Base-by-base conservation (phyloP, 2,329 filamentous ascomycete genomes). In the Beauveria rudraprayagi region DNA sequence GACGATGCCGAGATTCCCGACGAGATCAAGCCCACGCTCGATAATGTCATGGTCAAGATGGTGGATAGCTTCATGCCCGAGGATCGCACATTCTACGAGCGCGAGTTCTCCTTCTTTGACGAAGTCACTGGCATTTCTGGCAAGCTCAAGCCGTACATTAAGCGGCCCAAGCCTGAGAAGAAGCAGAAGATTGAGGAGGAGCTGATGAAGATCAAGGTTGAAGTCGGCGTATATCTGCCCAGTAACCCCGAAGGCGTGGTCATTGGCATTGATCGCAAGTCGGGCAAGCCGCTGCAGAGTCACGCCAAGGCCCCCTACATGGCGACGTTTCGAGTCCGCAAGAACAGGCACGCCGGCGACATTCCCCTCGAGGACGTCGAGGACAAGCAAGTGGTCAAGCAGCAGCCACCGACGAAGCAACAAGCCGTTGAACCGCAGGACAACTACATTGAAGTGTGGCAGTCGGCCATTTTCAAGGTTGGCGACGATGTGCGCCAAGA, bases 161-260 rank as follows among this genome's bases (percentile, higher is more conserved):
- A 96, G 74, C 84, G 84, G 62, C 87, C 89, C 46, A 99, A 99
- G 75, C 89, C 92, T 2, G 93, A 97, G 75, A 99, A 99, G 82
- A 97, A 97, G 73, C 90, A 94, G 71, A 99, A 97, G 78, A 99
- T 99, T 65, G 94, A 97, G 71, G 95, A 99, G 75, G 94, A 99
- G 72, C 80, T 99, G 48, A 90, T 94, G 66, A 96, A 96, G 75
- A 97, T 99, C 74, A 89, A 96, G 72, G 90, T 99, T 2, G 93
- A 97, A 67, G 90, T 97, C 47, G 94, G 94, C 17, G 95, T 99
- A 7, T 99, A 99, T 72, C 82, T 99, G 17, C 94, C 94, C 1
- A 94, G 91, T 74, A 99, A 99, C 70, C 94, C 94, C 0, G 95
- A 99, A 66, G 94, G 94, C 44, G 89, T 96, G 17, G 94, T 99